phyloP scores from a whole-genome alignment of 2,329 filamentous ascomycete species.

The Botrytis byssoidea region DNA sequence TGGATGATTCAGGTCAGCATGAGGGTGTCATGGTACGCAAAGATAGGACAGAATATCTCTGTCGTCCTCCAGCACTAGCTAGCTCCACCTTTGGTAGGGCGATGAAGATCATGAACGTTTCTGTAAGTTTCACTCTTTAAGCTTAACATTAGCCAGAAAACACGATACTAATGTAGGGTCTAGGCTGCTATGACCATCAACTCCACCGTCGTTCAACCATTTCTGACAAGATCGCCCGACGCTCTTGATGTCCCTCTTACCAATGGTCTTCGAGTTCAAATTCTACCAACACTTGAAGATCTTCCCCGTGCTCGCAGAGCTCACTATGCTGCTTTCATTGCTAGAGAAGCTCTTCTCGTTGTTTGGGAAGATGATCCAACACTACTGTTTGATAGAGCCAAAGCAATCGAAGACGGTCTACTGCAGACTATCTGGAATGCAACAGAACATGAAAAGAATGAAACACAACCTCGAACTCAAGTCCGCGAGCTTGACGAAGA shows the following conservation, averaged over 20 bases:
- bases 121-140: slow-evolving; percentile 47
- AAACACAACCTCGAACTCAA: slow-evolving; percentile 47
- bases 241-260: slow-evolving; percentile 72
- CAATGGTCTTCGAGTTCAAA: slow-evolving; percentile 75
- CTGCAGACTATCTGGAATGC: slow-evolving; percentile 75
- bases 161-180: not conserved
- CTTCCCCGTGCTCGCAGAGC: slow-evolving; percentile 70
- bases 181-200: slow-evolving; percentile 79
- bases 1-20: slow-evolving; percentile 62
- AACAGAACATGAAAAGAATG: slow-evolving; percentile 54
- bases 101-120: slow-evolving; percentile 66
- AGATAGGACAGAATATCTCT: slow-evolving; percentile 65
- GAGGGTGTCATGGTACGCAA: slow-evolving; percentile 75
- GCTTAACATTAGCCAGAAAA: not conserved
- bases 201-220: slow-evolving; percentile 75
- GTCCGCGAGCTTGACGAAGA: slow-evolving; percentile 68
- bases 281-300: slow-evolving; percentile 69
- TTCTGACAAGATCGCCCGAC: slow-evolving; percentile 69
- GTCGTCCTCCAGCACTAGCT: slow-evolving; percentile 64
- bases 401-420: slow-evolving; percentile 71
- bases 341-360: slow-evolving; percentile 66
- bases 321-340: slow-evolving; percentile 78
- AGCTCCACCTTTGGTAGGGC: slow-evolving; percentile 63
- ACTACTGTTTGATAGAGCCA: slow-evolving; percentile 66
- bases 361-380: slow-evolving; percentile 82